phyloP scores from a whole-genome alignment of 1,139 yeast genomes.

The Kodamaea sp. region DNA sequence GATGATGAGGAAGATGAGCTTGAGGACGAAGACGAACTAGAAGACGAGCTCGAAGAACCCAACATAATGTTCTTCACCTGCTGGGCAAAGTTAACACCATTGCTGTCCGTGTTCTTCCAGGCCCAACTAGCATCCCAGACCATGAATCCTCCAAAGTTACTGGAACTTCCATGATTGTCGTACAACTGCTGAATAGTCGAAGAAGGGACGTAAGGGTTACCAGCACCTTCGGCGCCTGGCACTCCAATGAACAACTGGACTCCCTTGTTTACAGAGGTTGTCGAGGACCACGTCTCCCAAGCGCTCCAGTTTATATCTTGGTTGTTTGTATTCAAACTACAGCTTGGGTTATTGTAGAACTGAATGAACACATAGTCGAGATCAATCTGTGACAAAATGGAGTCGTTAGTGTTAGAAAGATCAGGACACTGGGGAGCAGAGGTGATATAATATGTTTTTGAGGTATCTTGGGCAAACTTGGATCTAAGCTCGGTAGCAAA shows the following conservation, averaged over 20 bases:
- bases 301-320: slow-evolving; percentile 90
- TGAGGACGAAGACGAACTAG: slow-evolving; percentile 5
- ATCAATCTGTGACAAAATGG: slow-evolving; percentile 56
- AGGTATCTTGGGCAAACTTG: slow-evolving; percentile 51
- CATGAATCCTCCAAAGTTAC: slow-evolving; percentile 78
- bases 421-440: slow-evolving; percentile 97
- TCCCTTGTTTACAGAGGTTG: slow-evolving; percentile 63
- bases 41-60: no score
- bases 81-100: slow-evolving; percentile 15
- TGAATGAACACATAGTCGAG: slow-evolving; percentile 89
- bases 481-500: slow-evolving; percentile 61
- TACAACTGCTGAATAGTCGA: slow-evolving; percentile 20
- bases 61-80: slow-evolving; percentile 18
- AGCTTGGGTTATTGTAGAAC: slow-evolving; percentile 91
- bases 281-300: slow-evolving; percentile 72
- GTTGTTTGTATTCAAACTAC: slow-evolving; percentile 59
- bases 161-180: slow-evolving; percentile 34
- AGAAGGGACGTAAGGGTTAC: slow-evolving; percentile 52
- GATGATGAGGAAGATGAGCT: slow-evolving; percentile 5
- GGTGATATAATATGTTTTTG: slow-evolving; percentile 71
- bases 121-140: slow-evolving; percentile 82
- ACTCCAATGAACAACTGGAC: slow-evolving; percentile 71
- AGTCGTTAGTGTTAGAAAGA: slow-evolving; percentile 86
- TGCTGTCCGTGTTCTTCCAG: slow-evolving; percentile 11
- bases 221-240: slow-evolving; percentile 68